Percentiles rank a stretch among this genome's conserved stretches.
Evolutionary conservation across 345 rosid genomes (phyloP).

Genomic region (Leavenworthia alabamica): DNA sequence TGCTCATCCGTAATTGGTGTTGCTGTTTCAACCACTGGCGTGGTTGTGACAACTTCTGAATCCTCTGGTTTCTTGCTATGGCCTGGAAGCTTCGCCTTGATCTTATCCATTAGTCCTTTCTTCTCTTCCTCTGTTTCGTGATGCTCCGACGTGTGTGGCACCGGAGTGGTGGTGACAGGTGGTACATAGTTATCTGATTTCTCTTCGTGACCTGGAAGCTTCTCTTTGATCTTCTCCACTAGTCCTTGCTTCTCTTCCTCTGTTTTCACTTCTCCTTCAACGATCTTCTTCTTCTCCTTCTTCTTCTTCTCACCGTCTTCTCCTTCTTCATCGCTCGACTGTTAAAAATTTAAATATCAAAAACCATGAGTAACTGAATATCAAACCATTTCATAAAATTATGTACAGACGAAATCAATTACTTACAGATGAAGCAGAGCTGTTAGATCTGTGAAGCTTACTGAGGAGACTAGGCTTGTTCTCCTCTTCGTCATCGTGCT

Average conservation of each 20-base stretch:
- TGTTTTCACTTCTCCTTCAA: conserved; percentile 14
- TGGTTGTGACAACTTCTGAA: neutral
- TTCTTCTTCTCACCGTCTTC: conserved; percentile 52
- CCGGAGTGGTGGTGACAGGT: neutral
- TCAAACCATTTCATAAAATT: neutral
- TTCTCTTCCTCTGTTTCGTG: conserved; percentile 27
- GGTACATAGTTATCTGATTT: too few relatives aligned
- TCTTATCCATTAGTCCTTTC: conserved; percentile 40
- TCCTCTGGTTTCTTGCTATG: conserved; percentile 33
- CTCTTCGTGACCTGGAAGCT: too few relatives aligned
- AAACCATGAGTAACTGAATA: neutral
- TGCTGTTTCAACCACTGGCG: neutral
- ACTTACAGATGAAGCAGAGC: conserved; percentile 95
- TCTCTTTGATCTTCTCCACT: too few relatives aligned
- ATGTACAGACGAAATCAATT: neutral
- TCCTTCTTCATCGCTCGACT: conserved; percentile 78
- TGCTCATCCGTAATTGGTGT: neutral
- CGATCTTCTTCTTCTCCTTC: conserved; percentile 35
- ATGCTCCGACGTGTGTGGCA: neutral
- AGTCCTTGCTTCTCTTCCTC: too few relatives aligned
- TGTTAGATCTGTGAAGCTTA: conserved; percentile 59
- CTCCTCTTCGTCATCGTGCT: conserved; percentile 36
- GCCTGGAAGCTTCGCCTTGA: conserved; percentile 62
- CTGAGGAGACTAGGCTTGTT: conserved; percentile 47
- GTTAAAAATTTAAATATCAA: neutral